Percentiles rank a stretch among this genome's conserved stretches.
phyloP scores from a whole-genome alignment of 148 eudicot species.

The Rhododendron mucronatum region DNA sequence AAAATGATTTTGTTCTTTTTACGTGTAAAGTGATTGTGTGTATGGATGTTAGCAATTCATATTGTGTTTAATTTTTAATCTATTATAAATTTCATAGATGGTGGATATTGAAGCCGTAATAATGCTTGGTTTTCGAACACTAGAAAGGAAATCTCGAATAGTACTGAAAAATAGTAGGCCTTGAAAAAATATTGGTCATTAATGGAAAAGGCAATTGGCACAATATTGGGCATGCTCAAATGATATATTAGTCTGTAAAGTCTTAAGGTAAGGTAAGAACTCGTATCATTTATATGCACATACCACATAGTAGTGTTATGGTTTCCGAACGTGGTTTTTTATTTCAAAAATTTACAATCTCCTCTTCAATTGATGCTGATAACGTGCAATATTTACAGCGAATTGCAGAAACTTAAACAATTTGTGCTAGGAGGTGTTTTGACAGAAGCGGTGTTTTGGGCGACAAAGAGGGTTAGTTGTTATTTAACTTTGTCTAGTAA shows the following conservation, averaged over 20 bases:
- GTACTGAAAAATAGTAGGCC: neutral
- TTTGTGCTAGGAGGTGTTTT: conserved; percentile 65
- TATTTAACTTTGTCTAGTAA: neutral
- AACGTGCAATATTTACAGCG: conserved; percentile 43
- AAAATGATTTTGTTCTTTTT: neutral
- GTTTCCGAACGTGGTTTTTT: neutral
- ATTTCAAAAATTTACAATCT: neutral
- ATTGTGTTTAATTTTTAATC: neutral
- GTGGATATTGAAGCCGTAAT: neutral
- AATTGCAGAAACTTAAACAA: conserved; percentile 78
- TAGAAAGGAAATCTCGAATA: neutral
- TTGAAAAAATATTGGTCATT: neutral
- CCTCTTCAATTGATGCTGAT: conserved; percentile 11
- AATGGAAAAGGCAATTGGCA: neutral
- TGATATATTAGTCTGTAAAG: too few species aligned
- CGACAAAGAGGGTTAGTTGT: conserved; percentile 77
- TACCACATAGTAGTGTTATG: neutral
- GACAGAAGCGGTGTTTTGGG: conserved; percentile 96
- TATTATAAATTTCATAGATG: neutral
- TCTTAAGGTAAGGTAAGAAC: neutral
- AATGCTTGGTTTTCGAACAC: neutral
- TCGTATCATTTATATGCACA: neutral
- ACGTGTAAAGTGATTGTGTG: neutral
- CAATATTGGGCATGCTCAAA: neutral
- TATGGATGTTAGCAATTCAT: neutral